Percentiles rank a stretch among this genome's conserved stretches.
Conservation (phyloP, 148 eudicot genomes). For the Rhododendron vialii region DNA sequence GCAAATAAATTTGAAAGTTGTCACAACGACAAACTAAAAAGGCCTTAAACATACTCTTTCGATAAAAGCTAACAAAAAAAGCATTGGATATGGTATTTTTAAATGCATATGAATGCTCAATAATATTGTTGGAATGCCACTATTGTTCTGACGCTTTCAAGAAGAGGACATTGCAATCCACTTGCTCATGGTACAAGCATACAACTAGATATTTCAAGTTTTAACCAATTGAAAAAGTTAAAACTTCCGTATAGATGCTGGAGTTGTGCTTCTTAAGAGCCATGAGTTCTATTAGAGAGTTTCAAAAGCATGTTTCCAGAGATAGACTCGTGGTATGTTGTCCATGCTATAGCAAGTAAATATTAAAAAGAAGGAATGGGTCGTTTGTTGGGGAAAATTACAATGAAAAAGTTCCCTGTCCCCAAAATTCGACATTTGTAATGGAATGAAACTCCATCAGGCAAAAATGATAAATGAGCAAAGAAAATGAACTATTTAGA, state of each 20-base stretch:
- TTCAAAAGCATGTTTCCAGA: background rate
- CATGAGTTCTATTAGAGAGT: background rate
- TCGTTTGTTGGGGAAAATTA: background rate
- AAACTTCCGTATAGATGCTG: background rate
- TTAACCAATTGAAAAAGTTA: background rate
- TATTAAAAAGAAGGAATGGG: background rate
- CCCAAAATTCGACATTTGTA: background rate
- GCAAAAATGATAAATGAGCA: background rate
- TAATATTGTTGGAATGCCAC: background rate
- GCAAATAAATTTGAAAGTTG: background rate
- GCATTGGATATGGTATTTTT: background rate
- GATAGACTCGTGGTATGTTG: background rate
- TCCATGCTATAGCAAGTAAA: background rate
- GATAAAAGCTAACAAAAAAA: background rate
- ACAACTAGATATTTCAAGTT: background rate
- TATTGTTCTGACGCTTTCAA: background rate
- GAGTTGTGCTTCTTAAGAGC: background rate
- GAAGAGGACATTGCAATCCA: constrained; percentile 1
- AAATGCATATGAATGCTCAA: background rate
- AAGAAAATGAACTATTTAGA: background rate
- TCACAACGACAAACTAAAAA: background rate
- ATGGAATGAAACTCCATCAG: background rate
- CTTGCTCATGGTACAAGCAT: background rate
- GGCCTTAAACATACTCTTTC: background rate
- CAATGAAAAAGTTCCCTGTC: background rate